These are phyloP conservation scores for Trichophyton benhamiae DNA, from an alignment of 2,329 filamentous ascomycete species.

Conservation along the genomic window DNA sequence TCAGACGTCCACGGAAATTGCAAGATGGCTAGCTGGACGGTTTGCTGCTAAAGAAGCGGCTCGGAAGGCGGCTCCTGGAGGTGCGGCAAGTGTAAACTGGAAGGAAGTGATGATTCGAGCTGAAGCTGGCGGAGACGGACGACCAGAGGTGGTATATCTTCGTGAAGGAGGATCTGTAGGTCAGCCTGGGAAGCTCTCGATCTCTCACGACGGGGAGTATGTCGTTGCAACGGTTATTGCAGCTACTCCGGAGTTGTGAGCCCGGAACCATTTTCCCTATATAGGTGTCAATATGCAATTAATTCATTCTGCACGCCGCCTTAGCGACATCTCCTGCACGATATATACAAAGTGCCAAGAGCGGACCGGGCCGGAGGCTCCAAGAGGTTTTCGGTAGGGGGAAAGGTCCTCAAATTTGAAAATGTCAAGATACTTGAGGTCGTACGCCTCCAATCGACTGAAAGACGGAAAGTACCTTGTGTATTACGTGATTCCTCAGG, in stretches of 20 bases:
- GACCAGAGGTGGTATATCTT: conserved; percentile 30
- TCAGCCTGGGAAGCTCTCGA: conserved; percentile 59
- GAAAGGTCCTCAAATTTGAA: no score
- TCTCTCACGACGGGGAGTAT: conserved; percentile 79
- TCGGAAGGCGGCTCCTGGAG: conserved; percentile 49
- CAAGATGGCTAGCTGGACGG: conserved; percentile 37
- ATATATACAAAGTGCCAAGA: no score
- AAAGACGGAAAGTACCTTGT: conserved; percentile 10
- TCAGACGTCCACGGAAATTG: conserved; percentile 20
- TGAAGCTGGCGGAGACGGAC: conserved; percentile 18
- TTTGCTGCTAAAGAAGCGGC: conserved; percentile 64
- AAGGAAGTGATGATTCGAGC: conserved; percentile 45
- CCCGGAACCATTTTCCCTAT: conserved; percentile 23
- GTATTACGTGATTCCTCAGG: background rate
- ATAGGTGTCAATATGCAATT: no score
- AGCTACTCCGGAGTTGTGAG: conserved; percentile 41
- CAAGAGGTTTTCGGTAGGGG: no score
- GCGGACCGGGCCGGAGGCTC: no score
- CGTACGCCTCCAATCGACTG: background rate
- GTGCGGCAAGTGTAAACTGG: conserved; percentile 46
- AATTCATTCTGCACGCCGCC: no score
- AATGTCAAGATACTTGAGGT: no score
- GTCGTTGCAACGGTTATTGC: conserved; percentile 53
- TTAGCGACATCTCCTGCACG: no score
- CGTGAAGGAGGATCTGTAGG: conserved; percentile 21